A percentile compares a stretch with the other conserved stretches of the same genome.
These are phyloP conservation scores for Phanerochaete carnosa DNA, from an alignment of 768 basidiomycete species.

Conservation along the genomic window DNA sequence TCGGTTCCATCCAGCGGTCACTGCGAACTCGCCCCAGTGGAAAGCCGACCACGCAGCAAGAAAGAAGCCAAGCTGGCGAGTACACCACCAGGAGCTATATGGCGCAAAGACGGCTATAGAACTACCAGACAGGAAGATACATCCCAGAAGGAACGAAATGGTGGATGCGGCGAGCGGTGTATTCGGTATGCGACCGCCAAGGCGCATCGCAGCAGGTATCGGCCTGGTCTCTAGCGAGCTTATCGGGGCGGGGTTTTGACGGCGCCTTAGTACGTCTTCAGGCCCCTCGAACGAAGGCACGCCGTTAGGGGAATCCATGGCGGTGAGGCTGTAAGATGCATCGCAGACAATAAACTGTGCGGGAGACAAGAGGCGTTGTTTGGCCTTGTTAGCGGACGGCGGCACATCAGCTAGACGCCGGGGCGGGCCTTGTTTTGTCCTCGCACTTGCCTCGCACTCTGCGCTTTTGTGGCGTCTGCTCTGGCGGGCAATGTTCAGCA, in stretches of 20 bases:
- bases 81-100: slow-evolving; percentile 56
- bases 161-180: slow-evolving; percentile 77
- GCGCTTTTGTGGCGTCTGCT: neutral
- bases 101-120: slow-evolving; percentile 48
- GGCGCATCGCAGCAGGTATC: slow-evolving; percentile 25
- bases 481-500: neutral
- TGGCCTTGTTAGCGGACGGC: neutral
- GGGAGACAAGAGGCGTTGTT: neutral
- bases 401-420: neutral
- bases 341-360: slow-evolving; percentile 2
- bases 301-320: slow-evolving; percentile 8
- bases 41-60: slow-evolving; percentile 81
- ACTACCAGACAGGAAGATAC: slow-evolving; percentile 56
- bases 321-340: neutral
- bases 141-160: slow-evolving; percentile 87
- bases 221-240: slow-evolving; percentile 58
- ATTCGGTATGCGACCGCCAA: slow-evolving; percentile 74
- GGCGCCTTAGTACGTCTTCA: slow-evolving; percentile 28
- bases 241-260: slow-evolving; percentile 26
- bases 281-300: slow-evolving; percentile 1
- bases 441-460: neutral
- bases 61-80: slow-evolving; percentile 81
- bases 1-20: slow-evolving; percentile 93
- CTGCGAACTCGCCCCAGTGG: slow-evolving; percentile 92
- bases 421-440: neutral